Conservation (phyloP, 192 early-diverging fungal species). For the Martensiomyces pterosporus region DNA sequence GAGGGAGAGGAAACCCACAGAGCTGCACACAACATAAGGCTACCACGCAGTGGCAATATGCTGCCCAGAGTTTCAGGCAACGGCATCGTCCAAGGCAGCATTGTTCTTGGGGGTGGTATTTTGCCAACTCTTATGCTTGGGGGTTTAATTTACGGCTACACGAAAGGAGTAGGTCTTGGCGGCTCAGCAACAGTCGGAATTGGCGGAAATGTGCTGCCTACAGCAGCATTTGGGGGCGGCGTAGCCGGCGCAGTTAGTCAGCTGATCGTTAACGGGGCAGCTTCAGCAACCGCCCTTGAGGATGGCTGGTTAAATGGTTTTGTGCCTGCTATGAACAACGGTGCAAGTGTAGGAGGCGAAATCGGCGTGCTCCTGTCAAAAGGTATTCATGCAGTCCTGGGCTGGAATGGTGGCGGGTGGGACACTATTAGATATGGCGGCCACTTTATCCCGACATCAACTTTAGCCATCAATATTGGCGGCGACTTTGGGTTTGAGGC, state of each 20-base stretch:
- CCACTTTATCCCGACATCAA: constrained; percentile 4
- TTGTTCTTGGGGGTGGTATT: constrained; percentile 3
- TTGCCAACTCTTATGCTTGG: constrained; percentile 2
- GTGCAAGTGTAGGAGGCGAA: constrained; percentile 3
- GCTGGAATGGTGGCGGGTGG: neutral
- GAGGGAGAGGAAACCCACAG: no score
- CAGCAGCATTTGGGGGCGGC: constrained; percentile 4
- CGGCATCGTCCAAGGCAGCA: neutral
- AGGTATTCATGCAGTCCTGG: constrained; percentile 4
- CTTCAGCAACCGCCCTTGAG: constrained; percentile 2
- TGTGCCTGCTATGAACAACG: constrained; percentile 2
- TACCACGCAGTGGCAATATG: no score
- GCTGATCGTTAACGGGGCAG: constrained; percentile 4
- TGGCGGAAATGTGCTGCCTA: constrained; percentile 3
- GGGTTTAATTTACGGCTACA: constrained; percentile 4
- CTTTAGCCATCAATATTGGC: neutral
- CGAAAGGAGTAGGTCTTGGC: constrained; percentile 5
- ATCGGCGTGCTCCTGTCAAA: neutral
- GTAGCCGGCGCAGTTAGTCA: constrained; percentile 4
- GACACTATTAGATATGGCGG: constrained; percentile 1
- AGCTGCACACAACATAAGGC: no score
- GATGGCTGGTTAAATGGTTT: constrained; percentile 5
- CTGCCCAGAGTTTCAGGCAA: constrained; percentile 6
- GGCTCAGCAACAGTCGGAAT: constrained; percentile 4
- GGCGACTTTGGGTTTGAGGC: constrained; percentile 4